Evolutionary conservation across 495 filamentous ascomycete genomes (phyloP), one percentile per base, ranked within the genome.

Genomic region (Penicillium atrosanguineum): DNA sequence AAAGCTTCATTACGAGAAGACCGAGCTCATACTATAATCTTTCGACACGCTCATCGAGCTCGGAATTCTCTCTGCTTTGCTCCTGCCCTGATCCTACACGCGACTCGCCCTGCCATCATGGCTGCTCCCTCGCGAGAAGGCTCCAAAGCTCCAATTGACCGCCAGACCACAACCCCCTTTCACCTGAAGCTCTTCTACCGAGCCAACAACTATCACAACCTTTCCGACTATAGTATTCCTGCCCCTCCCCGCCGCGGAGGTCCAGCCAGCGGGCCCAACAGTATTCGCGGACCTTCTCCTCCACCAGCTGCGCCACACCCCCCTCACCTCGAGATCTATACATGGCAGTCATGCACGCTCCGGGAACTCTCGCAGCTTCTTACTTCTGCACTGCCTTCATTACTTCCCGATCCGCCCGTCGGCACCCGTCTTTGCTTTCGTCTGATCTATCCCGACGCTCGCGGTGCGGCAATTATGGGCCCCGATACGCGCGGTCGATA

Each of bases 171-270:
- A 29, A 84, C 87, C 2, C 94, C 94, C 37, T 96, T 97, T 76
- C 84, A 92, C 63, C 79, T 98, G 15, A 93, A 89, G 67, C 83
- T 97, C 60, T 96, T 93, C 77, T 95, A 95, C 73, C 81, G 85
- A 52, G 78, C 73, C 7, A 82, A 85, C 61, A 78, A 78, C 40
- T 95, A 86, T 61, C 88, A 92, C 76, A 78, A 80, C 37, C 64
- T 73, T 37, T 65, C 69, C 43, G 69, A 74, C 63, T 73, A 71
- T 50, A 58, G 64, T 18, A 44, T 57, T 18, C 45, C 61, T 4
- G 20, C 45, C 7, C 50, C 58, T 1, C 41, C 64, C 14, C 64
- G 60, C 47, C 64, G 62, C 51, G 52, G 57, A 39, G 66, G 63
- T 9, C 64, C 64, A 25, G 52, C 55, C 25, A 72, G 65, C 55